Conservation (phyloP, 2,329 filamentous ascomycete genomes). For the Fusarium nygamai region DNA sequence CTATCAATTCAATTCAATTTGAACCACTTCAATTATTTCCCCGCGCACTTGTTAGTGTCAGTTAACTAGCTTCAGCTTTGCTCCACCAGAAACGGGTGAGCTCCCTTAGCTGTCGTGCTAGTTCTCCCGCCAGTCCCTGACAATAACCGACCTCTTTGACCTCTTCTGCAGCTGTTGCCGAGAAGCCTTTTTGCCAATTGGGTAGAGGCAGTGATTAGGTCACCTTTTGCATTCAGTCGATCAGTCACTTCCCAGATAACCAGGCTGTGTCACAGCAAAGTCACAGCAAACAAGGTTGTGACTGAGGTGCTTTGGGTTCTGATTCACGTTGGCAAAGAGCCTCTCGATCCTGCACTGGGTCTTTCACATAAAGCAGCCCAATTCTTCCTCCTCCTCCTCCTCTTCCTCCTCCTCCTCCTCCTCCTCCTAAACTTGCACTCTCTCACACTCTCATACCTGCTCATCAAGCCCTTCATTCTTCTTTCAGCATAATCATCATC, state of each 20-base stretch:
- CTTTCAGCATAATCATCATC: background rate
- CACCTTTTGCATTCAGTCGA: background rate
- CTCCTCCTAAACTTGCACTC: background rate
- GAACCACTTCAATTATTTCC: background rate
- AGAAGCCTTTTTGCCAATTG: background rate
- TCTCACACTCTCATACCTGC: background rate
- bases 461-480: background rate
- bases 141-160: background rate
- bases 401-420: background rate
- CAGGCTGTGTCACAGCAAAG: background rate
- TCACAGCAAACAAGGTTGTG: background rate
- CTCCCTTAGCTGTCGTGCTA: slow-evolving; percentile 16
- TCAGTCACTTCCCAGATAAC: background rate
- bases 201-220: background rate
- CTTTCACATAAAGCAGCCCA: slow-evolving; percentile 10
- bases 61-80: slow-evolving; percentile 14
- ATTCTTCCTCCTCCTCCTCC: background rate
- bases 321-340: slow-evolving; percentile 5
- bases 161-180: background rate
- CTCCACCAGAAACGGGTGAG: slow-evolving; percentile 18
- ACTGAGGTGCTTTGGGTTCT: background rate
- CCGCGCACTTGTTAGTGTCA: background rate
- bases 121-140: background rate
- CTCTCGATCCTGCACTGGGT: background rate
- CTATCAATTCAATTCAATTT: background rate